phyloP scores from a whole-genome alignment of 2,329 filamentous ascomycete species.

The Elsinoe perseae region DNA sequence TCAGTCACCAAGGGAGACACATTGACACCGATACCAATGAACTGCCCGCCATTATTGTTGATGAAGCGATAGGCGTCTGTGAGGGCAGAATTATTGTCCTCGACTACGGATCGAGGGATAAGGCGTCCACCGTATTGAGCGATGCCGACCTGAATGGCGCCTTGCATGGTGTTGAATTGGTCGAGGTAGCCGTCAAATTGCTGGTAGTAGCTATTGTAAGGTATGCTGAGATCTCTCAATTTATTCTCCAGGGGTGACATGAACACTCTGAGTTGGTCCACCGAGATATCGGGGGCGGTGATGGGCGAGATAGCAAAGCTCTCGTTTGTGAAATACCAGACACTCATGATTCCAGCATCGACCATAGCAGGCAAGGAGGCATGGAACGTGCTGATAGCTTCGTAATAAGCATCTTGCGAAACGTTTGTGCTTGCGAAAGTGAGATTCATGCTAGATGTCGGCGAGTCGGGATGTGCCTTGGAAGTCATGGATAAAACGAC shows the following conservation, averaged over 20 bases:
- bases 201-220: background rate
- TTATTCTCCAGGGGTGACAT: constrained; percentile 39
- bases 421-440: constrained; percentile 31
- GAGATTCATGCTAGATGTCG: constrained; percentile 40
- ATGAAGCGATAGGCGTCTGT: constrained; percentile 30
- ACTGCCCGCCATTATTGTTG: constrained; percentile 29
- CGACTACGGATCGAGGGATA: constrained; percentile 31
- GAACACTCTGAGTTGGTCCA: constrained; percentile 37
- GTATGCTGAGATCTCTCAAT: constrained; percentile 28
- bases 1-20: constrained; percentile 31
- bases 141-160: constrained; percentile 28
- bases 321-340: constrained; percentile 46
- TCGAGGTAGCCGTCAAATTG: background rate
- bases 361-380: constrained; percentile 42
- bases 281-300: constrained; percentile 42
- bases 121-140: constrained; percentile 26
- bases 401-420: constrained; percentile 40
- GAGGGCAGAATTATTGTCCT: constrained; percentile 27
- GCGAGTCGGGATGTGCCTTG: constrained; percentile 38
- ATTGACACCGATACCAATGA: constrained; percentile 35
- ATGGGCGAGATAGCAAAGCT: constrained; percentile 39
- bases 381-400: constrained; percentile 43
- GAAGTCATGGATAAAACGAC: constrained; percentile 50
- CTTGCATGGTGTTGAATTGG: constrained; percentile 23
- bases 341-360: constrained; percentile 43